Percentiles rank a stretch among this genome's conserved stretches.
phyloP scores from a whole-genome alignment of 2,329 filamentous ascomycete genomes.

The Fusarium heterosporum region DNA sequence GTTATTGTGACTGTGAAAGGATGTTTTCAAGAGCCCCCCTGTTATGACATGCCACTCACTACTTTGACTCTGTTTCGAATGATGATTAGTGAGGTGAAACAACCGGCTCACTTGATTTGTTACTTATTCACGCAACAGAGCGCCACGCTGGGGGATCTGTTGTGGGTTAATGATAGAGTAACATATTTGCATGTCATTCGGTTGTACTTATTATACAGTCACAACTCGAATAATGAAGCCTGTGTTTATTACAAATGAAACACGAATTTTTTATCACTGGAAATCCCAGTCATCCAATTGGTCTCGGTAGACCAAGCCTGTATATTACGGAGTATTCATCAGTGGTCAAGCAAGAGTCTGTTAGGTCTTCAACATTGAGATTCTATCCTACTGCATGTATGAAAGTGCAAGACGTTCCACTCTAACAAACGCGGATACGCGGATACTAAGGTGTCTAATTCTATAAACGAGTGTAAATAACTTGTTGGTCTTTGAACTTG shows the following conservation, averaged over 20 bases:
- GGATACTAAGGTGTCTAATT: not conserved
- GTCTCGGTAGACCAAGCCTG: not conserved
- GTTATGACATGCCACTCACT: too few species aligned
- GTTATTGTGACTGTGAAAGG: not conserved
- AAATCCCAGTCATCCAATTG: not conserved
- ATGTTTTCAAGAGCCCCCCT: not conserved
- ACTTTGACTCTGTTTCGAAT: too few species aligned
- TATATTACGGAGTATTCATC: not conserved
- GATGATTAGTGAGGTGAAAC: too few species aligned
- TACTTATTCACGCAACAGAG: not conserved
- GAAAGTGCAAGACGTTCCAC: not conserved
- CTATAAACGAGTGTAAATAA: not conserved
- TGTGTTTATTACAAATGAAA: not conserved
- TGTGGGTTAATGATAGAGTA: not conserved
- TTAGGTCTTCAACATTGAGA: accelerated
- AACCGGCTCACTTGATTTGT: not conserved
- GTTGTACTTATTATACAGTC: not conserved
- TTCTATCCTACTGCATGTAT: not conserved
- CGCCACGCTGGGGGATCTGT: not conserved
- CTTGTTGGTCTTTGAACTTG: not conserved
- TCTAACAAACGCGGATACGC: not conserved
- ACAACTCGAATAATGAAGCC: not conserved
- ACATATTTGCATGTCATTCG: not conserved
- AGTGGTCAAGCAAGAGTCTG: accelerated
- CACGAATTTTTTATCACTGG: not conserved